Base-by-base conservation (phyloP, 495 filamentous ascomycete species). In the Penicillium subrubescens region DNA sequence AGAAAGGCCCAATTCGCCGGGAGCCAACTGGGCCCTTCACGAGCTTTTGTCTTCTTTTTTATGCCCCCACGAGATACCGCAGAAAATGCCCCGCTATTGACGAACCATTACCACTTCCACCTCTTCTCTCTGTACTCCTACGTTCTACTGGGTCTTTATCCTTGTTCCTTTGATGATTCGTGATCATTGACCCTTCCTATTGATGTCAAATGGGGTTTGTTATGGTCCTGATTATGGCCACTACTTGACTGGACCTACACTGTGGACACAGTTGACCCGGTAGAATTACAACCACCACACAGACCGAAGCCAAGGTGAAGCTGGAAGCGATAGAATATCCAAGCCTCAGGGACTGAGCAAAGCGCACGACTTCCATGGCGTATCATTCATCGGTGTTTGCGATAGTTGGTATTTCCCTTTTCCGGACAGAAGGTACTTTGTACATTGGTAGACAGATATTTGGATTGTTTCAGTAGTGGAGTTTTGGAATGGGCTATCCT, bases 51-150 rank as follows among this genome's bases (percentile, higher is more conserved):
- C 60, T 73, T 39, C 62, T 64, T 55, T 61, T 70, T 70, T 74
- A 74, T 74, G 69, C 69, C 63, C 67, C 64, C 64, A 72, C 71
- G 67, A 74, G 69, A 72, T 74, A 74, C 71, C 69, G 71, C 71
- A 73, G 71, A 72, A 70, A 72, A 70, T 68, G 71, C 69, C 68
- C 64, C 66, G 71, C 56, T 69, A 71, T 74, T 74, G 69, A 74
- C 67, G 71, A 74, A 69, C 65, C 57, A 69, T 67, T 69, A 41
- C 56, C 14, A 55, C 59, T 70, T 72, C 41, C 69, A 60, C 66
- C 51, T 33, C 29, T 48, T 17, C 14, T 17, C 54, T 33, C 39
- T n/a, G 7, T 15, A 8, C 25, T 52, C 17, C 48, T 52, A n/a
- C 48, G 12, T 17, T 57, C 23, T 44, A 43, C 46, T 21, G 60